Evolutionary conservation across 108 stramenopile genomes (phyloP), one percentile per base, ranked within the genome.

Genomic region (Schizochytrium sp.): DNA sequence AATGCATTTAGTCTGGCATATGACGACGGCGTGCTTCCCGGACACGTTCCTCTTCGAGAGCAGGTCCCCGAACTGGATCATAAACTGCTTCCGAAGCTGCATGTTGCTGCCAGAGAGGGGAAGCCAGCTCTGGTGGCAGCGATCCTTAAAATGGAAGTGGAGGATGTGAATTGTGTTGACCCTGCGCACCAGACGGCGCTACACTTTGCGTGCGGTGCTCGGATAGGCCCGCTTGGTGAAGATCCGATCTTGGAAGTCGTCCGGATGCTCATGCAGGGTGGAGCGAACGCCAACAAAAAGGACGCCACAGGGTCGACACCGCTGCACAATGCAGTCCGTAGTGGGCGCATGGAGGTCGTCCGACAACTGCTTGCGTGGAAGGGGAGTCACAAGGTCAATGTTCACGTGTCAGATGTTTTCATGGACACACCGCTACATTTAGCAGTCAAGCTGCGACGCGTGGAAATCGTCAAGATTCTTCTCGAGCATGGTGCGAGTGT

Each of bases 21-120:
- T 34, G 76, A 83, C 76, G 76, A 83, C 48, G 76, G 76, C n/a
- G n/a, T 83, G 45, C 76, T 83, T 6, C 76, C 76, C 16, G 51
- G 19, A 12, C 45, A 53, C 45, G 76, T 83, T 12, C 76, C 76
- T 6, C n/a, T 28, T 53, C 76, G 76, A 6, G 76, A 47, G 14
- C 48, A 83, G 2, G 51, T 83, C 6, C 48, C 76, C 51, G 76
- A 83, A 45, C 12, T 83, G 8, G 76, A 83, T 12, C 28, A n/a
- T 12, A 83, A 83, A 12, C 45, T 83, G 6, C 51, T 83, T 6
- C 6, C 18, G 0, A 53, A 47, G 51, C 51, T 83, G 5, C 76
- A 83, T 34, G 48, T 47, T 2, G 51, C 76, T 8, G 76, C 51
- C 16, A 83, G 76, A 2, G 23, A 83, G 44, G 76, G 4, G 4